phyloP scores from a whole-genome alignment of 495 filamentous ascomycete genomes.

The Neurospora sp. region DNA sequence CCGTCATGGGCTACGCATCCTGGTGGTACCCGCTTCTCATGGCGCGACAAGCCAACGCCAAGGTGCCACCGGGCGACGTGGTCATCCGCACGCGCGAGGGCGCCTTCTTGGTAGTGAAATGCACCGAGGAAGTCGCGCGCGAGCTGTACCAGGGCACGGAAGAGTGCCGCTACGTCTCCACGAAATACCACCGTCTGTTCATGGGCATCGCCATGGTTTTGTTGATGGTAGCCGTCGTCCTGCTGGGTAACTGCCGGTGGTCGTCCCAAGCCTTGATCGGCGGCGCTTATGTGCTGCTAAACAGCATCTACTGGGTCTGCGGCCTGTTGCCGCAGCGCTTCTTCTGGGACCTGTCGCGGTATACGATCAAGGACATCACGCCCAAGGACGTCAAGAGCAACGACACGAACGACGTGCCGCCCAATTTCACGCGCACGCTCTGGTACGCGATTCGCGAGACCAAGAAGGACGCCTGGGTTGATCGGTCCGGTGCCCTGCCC shows the following conservation, averaged over 20 bases:
- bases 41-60: slow-evolving; percentile 33
- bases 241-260: slow-evolving; percentile 53
- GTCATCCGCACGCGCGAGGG: slow-evolving; percentile 51
- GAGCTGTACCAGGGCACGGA: slow-evolving; percentile 55
- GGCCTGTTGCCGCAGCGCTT: slow-evolving; percentile 34
- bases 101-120: slow-evolving; percentile 50
- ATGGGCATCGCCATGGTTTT: slow-evolving; percentile 49
- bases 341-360: slow-evolving; percentile 44
- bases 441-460: slow-evolving; percentile 49
- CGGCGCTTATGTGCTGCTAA: slow-evolving; percentile 46
- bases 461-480: slow-evolving; percentile 37
- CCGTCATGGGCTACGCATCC: slow-evolving; percentile 42
- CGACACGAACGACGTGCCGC: slow-evolving; percentile 25
- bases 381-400: slow-evolving; percentile 22
- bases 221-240: slow-evolving; percentile 50
- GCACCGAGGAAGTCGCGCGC: slow-evolving; percentile 52
- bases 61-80: slow-evolving; percentile 49
- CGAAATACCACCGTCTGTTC: slow-evolving; percentile 34
- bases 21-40: slow-evolving; percentile 45
- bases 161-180: slow-evolving; percentile 37
- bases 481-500: slow-evolving; percentile 37
- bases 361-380: slow-evolving; percentile 29
- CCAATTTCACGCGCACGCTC: slow-evolving; percentile 42
- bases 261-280: slow-evolving; percentile 49
- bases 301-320: slow-evolving; percentile 49